These are phyloP conservation scores for Didymella sp. DNA, from an alignment of 2,329 filamentous ascomycete species.

Conservation along the genomic window DNA sequence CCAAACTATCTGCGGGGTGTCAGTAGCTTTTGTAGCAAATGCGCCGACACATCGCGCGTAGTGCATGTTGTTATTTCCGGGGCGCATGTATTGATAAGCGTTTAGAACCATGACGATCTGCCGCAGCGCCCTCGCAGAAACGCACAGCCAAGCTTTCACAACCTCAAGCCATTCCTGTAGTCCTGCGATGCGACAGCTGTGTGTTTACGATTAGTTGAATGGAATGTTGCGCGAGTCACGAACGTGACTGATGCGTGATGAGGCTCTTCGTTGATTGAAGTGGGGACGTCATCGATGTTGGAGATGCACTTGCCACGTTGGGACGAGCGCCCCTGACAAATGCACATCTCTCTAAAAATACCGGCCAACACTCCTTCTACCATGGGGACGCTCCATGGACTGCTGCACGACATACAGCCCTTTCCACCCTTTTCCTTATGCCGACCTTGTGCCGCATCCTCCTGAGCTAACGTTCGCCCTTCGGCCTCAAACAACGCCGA, in stretches of 20 bases:
- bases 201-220: neutral
- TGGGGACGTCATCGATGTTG: conserved; percentile 7
- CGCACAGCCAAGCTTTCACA: neutral
- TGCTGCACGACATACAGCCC: neutral
- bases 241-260: neutral
- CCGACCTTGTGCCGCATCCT: neutral
- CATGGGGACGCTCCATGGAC: neutral
- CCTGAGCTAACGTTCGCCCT: neutral
- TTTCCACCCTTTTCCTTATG: neutral
- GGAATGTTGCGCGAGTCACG: neutral
- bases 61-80: conserved; percentile 15
- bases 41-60: conserved; percentile 1
- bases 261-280: neutral
- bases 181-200: neutral
- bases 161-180: neutral
- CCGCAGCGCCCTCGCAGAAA: conserved; percentile 5
- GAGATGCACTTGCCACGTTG: conserved; percentile 4
- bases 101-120: conserved; percentile 8
- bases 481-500: conserved; percentile 10
- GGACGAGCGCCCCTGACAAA: neutral
- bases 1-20: neutral
- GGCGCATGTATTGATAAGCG: conserved; percentile 1
- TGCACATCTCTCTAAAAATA: neutral
- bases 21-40: conserved; percentile 3
- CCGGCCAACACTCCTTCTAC: neutral